Evolutionary conservation across 306 rosid species (phyloP), one percentile per base, ranked within the genome.

Genomic region (Gynostemma pentaphyllum): DNA sequence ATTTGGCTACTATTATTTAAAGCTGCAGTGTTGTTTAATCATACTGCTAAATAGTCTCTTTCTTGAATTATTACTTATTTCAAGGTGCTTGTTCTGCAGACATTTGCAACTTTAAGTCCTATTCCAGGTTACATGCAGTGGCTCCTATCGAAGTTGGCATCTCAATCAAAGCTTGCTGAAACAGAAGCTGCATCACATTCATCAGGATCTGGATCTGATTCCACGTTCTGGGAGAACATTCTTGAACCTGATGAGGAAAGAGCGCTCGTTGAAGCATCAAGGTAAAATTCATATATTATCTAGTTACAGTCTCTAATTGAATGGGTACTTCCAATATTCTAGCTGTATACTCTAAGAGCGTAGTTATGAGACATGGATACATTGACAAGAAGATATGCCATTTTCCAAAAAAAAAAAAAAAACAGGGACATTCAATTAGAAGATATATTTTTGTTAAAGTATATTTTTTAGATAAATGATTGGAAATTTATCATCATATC

Each of bases 51-150:
- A 7, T 15, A 2, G 60, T 52, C 9, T 36, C n/a, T 53, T 15
- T 23, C 42, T 30, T 54, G 62, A 15, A 30, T 4, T 29, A 28
- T 0, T 30, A 54, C 62, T 54, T n/a, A 54, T 29, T 54, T 54
- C 24, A 24, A 55, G 62, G 13, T 64, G 28, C 16, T 47, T 24
- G 52, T 68, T 45, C 42, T 69, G 70, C 66, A 90, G 97, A 87
- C 77, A 11, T 91, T 83, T 85, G 91, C 95, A 56, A 91, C 97
- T 67, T 87, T 91, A 53, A 91, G 97, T 72, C 97, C 97, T 69
- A 91, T 91, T 69, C 97, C 97, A 21, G 97, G 97, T 47, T 87
- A 72, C 79, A 85, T 87, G 83, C 80, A 83, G 16, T 91, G 97
- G 97, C 95, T 91, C 70, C 68, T 87, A 44, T 76, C 96, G 70